Conservation (phyloP, 768 basidiomycete species). For the Boletus subcaerulescens region DNA sequence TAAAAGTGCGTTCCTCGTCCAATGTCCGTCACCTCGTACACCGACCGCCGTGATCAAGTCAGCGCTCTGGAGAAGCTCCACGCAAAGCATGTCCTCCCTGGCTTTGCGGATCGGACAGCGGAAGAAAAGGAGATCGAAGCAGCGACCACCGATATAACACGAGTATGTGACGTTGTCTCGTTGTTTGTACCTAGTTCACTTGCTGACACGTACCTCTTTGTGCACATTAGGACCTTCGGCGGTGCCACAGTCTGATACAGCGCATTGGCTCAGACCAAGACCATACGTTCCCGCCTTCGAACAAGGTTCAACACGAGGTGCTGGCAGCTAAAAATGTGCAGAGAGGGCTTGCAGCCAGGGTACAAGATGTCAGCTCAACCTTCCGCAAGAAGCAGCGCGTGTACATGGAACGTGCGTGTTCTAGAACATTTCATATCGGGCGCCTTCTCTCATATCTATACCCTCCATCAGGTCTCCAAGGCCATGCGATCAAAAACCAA, state of each 20-base stretch:
- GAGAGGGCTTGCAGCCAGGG: constrained; percentile 90
- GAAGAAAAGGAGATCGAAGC: constrained; percentile 94
- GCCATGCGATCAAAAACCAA: constrained; percentile 97
- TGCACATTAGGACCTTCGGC: constrained; percentile 35
- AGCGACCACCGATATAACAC: constrained; percentile 83
- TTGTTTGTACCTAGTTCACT: neutral
- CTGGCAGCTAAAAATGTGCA: constrained; percentile 91
- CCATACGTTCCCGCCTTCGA: constrained; percentile 63
- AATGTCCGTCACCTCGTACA: constrained; percentile 6
- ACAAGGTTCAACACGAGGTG: constrained; percentile 47
- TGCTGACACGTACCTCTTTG: constrained; percentile 10
- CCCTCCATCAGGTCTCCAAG: constrained; percentile 72
- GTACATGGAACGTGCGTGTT: constrained; percentile 91
- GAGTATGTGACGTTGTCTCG: constrained; percentile 45
- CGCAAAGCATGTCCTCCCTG: constrained; percentile 92
- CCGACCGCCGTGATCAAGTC: constrained; percentile 49
- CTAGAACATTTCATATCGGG: neutral
- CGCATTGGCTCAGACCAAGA: constrained; percentile 58
- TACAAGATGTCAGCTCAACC: constrained; percentile 86
- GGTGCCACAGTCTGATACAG: constrained; percentile 53
- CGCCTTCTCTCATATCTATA: constrained; percentile 15
- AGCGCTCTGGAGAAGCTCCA: constrained; percentile 90
- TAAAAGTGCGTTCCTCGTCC: constrained; percentile 62
- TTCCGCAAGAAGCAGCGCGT: constrained; percentile 98
- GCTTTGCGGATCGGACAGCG: constrained; percentile 89